These are phyloP conservation scores for Ulota crispa DNA, from an alignment of 225 moss, liverwort and hornwort species.

Conservation along the genomic window DNA sequence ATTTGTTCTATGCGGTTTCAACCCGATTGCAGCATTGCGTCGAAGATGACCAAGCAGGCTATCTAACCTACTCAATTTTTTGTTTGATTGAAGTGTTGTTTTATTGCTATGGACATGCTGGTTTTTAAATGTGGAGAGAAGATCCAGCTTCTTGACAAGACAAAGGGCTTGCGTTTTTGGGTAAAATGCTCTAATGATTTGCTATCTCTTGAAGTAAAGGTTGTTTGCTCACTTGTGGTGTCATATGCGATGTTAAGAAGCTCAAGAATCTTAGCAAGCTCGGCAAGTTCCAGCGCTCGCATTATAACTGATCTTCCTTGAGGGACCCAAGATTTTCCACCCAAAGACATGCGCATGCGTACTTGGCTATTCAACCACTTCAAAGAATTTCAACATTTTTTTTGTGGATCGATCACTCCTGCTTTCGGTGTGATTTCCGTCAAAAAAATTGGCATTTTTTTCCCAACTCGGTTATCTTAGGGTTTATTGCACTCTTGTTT, in stretches of 20 bases:
- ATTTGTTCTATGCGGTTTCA: background rate
- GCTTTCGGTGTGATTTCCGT: background rate
- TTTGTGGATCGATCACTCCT: background rate
- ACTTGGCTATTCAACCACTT: conserved; percentile 93
- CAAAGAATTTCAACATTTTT: conserved; percentile 56
- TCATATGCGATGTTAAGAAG: too few relatives aligned
- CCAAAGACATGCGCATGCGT: conserved; percentile 90
- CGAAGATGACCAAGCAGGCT: background rate
- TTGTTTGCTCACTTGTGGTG: background rate
- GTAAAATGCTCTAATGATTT: conserved; percentile 4
- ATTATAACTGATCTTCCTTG: conserved; percentile 82
- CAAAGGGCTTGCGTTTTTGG: conserved; percentile 84
- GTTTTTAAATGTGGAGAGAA: conserved; percentile 95
- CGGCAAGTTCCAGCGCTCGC: conserved; percentile 25
- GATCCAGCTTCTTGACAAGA: conserved; percentile 95
- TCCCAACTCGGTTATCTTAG: too few relatives aligned
- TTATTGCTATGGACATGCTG: conserved; percentile 18
- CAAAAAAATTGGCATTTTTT: background rate
- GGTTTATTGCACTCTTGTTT: background rate
- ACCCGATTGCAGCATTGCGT: too few relatives aligned
- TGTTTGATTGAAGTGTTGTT: background rate
- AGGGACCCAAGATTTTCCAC: conserved; percentile 90
- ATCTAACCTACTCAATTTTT: background rate
- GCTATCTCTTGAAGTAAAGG: background rate
- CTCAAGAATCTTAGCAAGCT: background rate